A percentile compares a stretch with the other conserved stretches of the same genome.
Evolutionary conservation across 1,139 yeast species (phyloP).

Genomic region (Yamadazyma oceani): DNA sequence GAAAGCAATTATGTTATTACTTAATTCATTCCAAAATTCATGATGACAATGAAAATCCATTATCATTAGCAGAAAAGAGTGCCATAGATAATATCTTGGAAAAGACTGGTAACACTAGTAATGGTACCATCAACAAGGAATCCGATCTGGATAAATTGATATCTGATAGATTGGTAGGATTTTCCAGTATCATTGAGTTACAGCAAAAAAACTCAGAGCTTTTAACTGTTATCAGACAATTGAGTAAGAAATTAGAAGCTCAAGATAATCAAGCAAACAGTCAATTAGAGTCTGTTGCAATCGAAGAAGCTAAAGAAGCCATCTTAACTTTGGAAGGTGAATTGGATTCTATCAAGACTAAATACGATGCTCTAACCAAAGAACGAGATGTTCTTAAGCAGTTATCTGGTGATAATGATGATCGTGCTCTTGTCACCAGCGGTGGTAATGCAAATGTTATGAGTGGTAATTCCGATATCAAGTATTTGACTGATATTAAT

Average conservation of each 20-base stretch:
- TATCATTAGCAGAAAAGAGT: slow-evolving; percentile 56
- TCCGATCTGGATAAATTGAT: slow-evolving; percentile 74
- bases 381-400: slow-evolving; percentile 69
- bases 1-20: slow-evolving; percentile 75
- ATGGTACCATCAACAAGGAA: slow-evolving; percentile 23
- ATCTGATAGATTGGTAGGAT: slow-evolving; percentile 70
- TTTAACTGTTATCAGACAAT: slow-evolving; percentile 61
- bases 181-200: slow-evolving; percentile 64
- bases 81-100: slow-evolving; percentile 48
- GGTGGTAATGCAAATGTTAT: slow-evolving; percentile 2
- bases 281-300: slow-evolving; percentile 55
- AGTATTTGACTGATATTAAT: slow-evolving; percentile 29
- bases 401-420: slow-evolving; percentile 22
- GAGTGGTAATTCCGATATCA: slow-evolving; percentile 17
- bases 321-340: slow-evolving; percentile 67
- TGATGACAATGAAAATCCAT: slow-evolving; percentile 52
- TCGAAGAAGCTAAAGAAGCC: slow-evolving; percentile 76
- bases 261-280: slow-evolving; percentile 42
- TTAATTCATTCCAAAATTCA: slow-evolving; percentile 66
- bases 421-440: slow-evolving; percentile 2
- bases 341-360: slow-evolving; percentile 49
- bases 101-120: slow-evolving; percentile 34
- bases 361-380: slow-evolving; percentile 51
- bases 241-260: slow-evolving; percentile 68
- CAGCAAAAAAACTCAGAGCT: slow-evolving; percentile 75